These are phyloP conservation scores for Fusarium sp. DNA, from an alignment of 2,329 filamentous ascomycete genomes.

Conservation along the genomic window DNA sequence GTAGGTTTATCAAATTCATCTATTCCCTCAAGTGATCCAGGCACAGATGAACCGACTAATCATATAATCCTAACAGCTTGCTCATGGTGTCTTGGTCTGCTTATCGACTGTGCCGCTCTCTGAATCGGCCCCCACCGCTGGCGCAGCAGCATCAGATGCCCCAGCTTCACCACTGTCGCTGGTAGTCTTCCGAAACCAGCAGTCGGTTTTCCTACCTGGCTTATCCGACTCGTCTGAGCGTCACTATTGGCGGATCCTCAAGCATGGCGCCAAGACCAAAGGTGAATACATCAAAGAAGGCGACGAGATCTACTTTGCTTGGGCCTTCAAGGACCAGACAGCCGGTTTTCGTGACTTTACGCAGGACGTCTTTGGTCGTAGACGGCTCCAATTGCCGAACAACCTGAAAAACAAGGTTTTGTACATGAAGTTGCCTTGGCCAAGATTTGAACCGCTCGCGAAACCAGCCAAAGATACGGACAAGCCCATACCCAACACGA, in stretches of 20 bases:
- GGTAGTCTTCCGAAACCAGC: background rate
- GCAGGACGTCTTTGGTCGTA: background rate
- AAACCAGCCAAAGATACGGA: background rate
- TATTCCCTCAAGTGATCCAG: background rate
- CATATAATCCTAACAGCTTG: background rate
- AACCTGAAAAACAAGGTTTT: background rate
- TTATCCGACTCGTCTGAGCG: background rate
- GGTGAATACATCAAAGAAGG: background rate
- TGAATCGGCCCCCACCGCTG: background rate
- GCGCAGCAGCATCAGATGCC: background rate
- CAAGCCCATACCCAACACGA: background rate
- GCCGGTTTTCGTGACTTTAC: slow-evolving; percentile 2
- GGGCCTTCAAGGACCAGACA: background rate
- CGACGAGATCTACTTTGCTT: background rate
- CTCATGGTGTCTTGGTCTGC: background rate
- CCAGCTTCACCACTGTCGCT: background rate
- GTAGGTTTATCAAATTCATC: background rate
- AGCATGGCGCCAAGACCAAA: background rate
- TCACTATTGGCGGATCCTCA: background rate
- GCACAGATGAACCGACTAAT: too few species aligned
- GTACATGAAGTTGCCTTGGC: background rate
- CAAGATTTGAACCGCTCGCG: background rate
- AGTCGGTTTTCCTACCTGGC: background rate
- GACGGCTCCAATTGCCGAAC: background rate
- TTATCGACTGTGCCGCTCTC: background rate